These are phyloP conservation scores for Myriosclerotinia curreyana DNA, from an alignment of 2,329 filamentous ascomycete species.

Conservation along the genomic window DNA sequence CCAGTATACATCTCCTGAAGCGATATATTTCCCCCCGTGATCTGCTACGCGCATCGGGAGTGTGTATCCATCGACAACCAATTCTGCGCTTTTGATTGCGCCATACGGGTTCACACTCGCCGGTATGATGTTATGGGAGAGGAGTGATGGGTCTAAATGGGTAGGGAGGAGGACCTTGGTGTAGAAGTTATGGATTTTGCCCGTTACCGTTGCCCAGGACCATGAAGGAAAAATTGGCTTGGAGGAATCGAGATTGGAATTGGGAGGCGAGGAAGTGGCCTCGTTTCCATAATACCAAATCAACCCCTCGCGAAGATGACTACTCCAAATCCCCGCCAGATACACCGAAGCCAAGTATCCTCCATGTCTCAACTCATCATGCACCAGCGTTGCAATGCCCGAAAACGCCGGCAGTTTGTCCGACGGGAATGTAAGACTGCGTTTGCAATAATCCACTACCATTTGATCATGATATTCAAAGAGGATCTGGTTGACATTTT, in stretches of 20 bases:
- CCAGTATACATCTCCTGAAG: not conserved
- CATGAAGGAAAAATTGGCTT: not conserved
- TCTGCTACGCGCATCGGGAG: not conserved
- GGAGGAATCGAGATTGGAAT: too few species aligned
- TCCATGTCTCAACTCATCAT: not conserved
- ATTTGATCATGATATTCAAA: not conserved
- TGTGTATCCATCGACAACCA: not conserved
- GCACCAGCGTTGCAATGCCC: not conserved
- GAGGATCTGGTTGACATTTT: not conserved
- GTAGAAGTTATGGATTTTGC: not conserved
- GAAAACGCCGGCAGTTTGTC: conserved; percentile 5
- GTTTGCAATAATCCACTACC: not conserved
- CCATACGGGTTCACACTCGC: not conserved
- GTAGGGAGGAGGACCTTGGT: too few species aligned
- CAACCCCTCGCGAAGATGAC: not conserved
- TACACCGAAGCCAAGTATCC: not conserved
- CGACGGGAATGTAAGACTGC: not conserved
- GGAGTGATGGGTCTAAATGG: not conserved
- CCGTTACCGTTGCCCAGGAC: conserved; percentile 1
- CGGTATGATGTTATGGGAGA: not conserved
- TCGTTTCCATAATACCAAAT: not conserved
- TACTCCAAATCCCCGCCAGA: not conserved
- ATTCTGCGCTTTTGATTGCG: not conserved
- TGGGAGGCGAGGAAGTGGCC: too few species aligned
- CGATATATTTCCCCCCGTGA: not conserved